Evolutionary conservation across 2,329 filamentous ascomycete species (phyloP).

Genomic region (Grosmannia penicillata): DNA sequence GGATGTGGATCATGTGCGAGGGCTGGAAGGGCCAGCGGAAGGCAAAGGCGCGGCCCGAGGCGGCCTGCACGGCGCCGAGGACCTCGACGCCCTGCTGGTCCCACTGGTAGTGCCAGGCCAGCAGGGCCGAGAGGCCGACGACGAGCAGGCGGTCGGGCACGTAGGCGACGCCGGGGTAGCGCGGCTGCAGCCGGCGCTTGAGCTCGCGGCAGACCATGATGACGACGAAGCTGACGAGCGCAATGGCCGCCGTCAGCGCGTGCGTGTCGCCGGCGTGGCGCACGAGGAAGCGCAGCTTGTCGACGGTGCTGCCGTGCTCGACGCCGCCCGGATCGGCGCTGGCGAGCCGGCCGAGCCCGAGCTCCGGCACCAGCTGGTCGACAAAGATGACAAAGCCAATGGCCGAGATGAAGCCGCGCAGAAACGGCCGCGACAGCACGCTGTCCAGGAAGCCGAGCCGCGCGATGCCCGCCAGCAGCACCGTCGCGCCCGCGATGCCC

Average conservation of each 20-base stretch:
- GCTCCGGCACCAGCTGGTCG: conserved; percentile 83
- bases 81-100: conserved; percentile 67
- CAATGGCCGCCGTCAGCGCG: conserved; percentile 59
- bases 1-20: conserved; percentile 65
- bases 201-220: conserved; percentile 83
- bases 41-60: conserved; percentile 55
- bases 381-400: conserved; percentile 94
- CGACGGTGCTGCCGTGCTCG: conserved; percentile 69
- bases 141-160: conserved; percentile 84
- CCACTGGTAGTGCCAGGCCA: conserved; percentile 68
- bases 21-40: conserved; percentile 77
- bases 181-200: conserved; percentile 66
- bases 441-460: conserved; percentile 87
- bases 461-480: conserved; percentile 73
- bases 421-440: conserved; percentile 80
- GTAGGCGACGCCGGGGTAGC: conserved; percentile 69
- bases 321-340: conserved; percentile 45
- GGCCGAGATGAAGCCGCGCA: conserved; percentile 91
- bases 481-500: conserved; percentile 73
- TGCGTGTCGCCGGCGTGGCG: conserved; percentile 53
- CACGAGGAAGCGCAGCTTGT: conserved; percentile 72
- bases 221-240: conserved; percentile 64
- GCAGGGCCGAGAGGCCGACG: conserved; percentile 67
- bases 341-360: conserved; percentile 58
- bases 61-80: conserved; percentile 65